Evolutionary conservation across 768 basidiomycete genomes (phyloP).

Genomic region (Melanogaster broomeanus): DNA sequence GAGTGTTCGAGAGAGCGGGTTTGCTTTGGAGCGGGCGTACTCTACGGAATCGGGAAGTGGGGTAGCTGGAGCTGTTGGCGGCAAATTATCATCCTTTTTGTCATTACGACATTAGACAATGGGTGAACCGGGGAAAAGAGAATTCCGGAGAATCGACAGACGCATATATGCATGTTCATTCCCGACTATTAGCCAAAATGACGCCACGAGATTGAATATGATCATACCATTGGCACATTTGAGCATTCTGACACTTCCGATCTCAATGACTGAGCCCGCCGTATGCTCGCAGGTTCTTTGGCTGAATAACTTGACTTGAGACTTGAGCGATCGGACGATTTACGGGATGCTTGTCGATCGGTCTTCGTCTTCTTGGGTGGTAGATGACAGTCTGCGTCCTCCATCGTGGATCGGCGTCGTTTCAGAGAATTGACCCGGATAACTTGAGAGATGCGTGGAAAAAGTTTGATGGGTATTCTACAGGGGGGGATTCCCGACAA

Average conservation of each 20-base stretch:
- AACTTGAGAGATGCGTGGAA: neutral
- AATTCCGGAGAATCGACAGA: slow-evolving; percentile 6
- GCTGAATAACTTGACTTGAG: slow-evolving; percentile 20
- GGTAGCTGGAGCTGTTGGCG: slow-evolving; percentile 26
- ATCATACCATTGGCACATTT: slow-evolving; percentile 9
- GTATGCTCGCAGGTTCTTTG: slow-evolving; percentile 39
- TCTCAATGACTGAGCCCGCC: slow-evolving; percentile 41
- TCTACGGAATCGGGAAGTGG: slow-evolving; percentile 25
- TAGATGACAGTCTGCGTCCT: neutral
- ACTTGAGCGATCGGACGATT: neutral
- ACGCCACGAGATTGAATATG: slow-evolving; percentile 3
- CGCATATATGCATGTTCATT: slow-evolving; percentile 9
- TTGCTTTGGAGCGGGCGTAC: slow-evolving; percentile 20
- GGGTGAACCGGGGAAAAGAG: slow-evolving; percentile 1
- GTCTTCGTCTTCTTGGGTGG: slow-evolving; percentile 22
- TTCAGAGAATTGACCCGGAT: slow-evolving; percentile 4
- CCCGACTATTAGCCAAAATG: neutral
- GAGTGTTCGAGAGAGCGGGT: slow-evolving; percentile 26
- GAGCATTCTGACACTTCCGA: slow-evolving; percentile 26
- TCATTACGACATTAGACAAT: neutral
- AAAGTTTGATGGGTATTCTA: neutral
- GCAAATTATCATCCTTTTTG: neutral
- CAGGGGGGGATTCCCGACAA: neutral
- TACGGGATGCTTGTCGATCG: slow-evolving; percentile 1
- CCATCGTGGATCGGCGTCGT: slow-evolving; percentile 12